phyloP scores from a whole-genome alignment of 2,329 filamentous ascomycete genomes.

The Colletotrichum lini region DNA sequence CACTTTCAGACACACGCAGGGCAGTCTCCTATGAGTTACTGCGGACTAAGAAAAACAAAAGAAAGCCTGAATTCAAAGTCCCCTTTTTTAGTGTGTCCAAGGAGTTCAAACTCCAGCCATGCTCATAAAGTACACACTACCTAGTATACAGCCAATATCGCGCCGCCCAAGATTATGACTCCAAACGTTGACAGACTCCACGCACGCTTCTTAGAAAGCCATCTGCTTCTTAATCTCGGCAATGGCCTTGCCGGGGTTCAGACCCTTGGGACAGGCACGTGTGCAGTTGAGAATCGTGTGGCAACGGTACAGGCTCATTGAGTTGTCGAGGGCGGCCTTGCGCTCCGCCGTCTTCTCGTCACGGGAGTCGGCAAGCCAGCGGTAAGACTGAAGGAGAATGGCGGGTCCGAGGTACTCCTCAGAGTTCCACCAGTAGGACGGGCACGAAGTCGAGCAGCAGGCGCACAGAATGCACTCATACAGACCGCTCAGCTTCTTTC shows the following conservation, averaged over 20 bases:
- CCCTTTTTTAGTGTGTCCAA: conserved; percentile 38
- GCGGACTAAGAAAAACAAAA: conserved; percentile 37
- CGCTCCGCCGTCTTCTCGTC: conserved; percentile 91
- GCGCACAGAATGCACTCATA: conserved; percentile 99
- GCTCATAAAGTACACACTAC: conserved; percentile 40
- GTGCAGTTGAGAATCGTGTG: conserved; percentile 99
- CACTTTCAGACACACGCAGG: conserved; percentile 21
- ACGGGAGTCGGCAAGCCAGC: conserved; percentile 95
- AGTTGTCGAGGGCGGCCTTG: conserved; percentile 95
- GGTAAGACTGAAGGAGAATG: conserved; percentile 96
- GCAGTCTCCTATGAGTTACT: conserved; percentile 20
- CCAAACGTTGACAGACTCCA: conserved; percentile 25
- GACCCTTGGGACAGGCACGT: conserved; percentile 95
- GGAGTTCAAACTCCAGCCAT: conserved; percentile 39
- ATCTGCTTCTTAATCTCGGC: conserved; percentile 99
- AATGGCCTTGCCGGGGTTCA: conserved; percentile 96
- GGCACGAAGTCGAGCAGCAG: conserved; percentile 98
- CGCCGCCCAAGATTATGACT: conserved; percentile 42
- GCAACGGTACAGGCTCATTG: conserved; percentile 98
- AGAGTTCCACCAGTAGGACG: conserved; percentile 99
- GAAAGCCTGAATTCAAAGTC: conserved; percentile 42
- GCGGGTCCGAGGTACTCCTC: conserved; percentile 99
- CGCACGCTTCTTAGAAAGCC: conserved; percentile 65
- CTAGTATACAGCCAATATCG: conserved; percentile 43
- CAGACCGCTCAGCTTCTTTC: conserved; percentile 95